Conservation (phyloP, 352 stramenopile genomes). For the Globisporangium apiculatum region DNA sequence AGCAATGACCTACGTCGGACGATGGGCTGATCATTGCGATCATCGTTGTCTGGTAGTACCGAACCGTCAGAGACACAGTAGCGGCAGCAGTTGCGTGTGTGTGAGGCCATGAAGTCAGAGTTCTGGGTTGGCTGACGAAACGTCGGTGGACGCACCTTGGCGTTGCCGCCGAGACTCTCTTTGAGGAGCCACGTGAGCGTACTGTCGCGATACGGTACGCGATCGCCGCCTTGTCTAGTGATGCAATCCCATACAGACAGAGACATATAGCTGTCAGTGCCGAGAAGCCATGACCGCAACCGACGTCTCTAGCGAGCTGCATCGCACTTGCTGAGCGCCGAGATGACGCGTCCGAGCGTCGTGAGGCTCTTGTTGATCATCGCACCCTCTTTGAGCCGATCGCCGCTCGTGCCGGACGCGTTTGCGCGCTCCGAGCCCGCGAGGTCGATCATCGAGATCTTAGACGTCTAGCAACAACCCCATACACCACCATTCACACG, state of each 20-base stretch:
- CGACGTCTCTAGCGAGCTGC: not conserved
- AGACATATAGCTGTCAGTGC: not conserved
- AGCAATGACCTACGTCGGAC: conserved; percentile 33
- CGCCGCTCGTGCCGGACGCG: conserved; percentile 72
- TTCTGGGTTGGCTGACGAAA: no score
- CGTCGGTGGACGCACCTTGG: conserved; percentile 32
- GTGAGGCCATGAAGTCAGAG: no score
- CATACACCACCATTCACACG: not conserved
- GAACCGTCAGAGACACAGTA: not conserved
- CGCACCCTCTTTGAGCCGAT: conserved; percentile 86
- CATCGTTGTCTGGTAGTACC: conserved; percentile 64
- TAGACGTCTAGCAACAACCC: conserved; percentile 40
- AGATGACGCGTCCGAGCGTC: conserved; percentile 86
- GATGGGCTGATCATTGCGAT: conserved; percentile 78
- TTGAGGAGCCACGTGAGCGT: conserved; percentile 85
- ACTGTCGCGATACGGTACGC: conserved; percentile 80
- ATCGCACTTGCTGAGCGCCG: conserved; percentile 61
- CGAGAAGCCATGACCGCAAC: not conserved
- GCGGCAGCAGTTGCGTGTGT: no score
- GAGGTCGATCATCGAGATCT: conserved; percentile 84
- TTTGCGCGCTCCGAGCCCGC: conserved; percentile 78
- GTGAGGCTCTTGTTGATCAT: conserved; percentile 92
- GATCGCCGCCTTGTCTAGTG: conserved; percentile 36
- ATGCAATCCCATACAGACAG: not conserved
- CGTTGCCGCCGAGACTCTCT: conserved; percentile 76